phyloP scores from a whole-genome alignment of 768 basidiomycete species.

The Amanita phalloides region DNA sequence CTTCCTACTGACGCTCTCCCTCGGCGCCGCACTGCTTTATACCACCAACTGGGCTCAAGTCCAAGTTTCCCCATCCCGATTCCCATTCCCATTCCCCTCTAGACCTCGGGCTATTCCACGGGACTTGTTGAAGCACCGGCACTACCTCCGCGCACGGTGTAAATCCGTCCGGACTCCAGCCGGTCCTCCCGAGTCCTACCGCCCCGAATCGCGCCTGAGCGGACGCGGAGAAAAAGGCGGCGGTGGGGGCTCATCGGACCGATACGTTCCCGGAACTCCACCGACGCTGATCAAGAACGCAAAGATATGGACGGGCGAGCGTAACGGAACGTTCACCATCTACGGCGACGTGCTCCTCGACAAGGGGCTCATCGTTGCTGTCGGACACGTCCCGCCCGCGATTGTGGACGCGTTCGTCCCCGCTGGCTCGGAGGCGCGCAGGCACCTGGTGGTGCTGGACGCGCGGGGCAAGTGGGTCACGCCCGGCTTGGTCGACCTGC shows the following conservation, averaged over 20 bases:
- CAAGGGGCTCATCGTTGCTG: constrained; percentile 47
- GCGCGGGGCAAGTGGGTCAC: constrained; percentile 52
- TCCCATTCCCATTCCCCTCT: neutral
- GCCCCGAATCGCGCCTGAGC: constrained; percentile 6
- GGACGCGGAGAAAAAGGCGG: neutral
- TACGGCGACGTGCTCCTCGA: constrained; percentile 54
- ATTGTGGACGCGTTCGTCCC: constrained; percentile 8
- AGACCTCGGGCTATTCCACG: no score
- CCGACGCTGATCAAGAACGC: constrained; percentile 55
- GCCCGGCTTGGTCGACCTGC: constrained; percentile 36
- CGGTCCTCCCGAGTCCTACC: neutral
- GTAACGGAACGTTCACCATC: constrained; percentile 44
- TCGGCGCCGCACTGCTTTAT: neutral
- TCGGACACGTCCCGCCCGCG: constrained; percentile 28
- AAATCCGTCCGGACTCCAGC: neutral
- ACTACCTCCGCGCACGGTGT: neutral
- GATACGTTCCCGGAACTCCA: constrained; percentile 41
- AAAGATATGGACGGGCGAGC: constrained; percentile 66
- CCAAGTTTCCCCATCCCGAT: neutral
- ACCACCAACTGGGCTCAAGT: neutral
- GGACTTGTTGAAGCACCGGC: neutral
- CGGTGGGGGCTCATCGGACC: constrained; percentile 30
- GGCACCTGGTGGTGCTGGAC: constrained; percentile 32
- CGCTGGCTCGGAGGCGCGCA: neutral
- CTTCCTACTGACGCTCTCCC: neutral